Evolutionary conservation across 768 basidiomycete species (phyloP).

Genomic region (Amanita pallidorosea): DNA sequence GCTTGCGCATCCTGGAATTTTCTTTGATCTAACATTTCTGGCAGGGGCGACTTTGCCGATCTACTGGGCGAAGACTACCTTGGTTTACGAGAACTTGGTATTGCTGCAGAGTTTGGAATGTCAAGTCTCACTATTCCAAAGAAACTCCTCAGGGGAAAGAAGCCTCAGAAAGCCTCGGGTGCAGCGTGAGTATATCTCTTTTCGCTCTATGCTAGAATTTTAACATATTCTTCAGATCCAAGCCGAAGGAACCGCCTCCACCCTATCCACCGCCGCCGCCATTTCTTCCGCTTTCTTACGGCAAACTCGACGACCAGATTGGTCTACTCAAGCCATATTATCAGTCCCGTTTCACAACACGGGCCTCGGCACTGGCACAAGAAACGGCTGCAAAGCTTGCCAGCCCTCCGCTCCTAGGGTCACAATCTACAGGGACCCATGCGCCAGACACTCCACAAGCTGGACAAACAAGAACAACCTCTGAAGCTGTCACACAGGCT

Average conservation of each 20-base stretch:
- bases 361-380: constrained; percentile 18
- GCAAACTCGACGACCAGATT: constrained; percentile 67
- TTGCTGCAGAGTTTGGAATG: constrained; percentile 77
- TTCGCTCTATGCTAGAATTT: not conserved
- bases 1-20: constrained; percentile 4
- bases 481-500: constrained; percentile 3
- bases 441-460: not conserved
- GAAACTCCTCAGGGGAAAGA: constrained; percentile 61
- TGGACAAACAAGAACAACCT: not conserved
- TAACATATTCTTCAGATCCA: constrained; percentile 28
- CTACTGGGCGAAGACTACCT: constrained; percentile 89
- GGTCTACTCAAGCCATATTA: constrained; percentile 78
- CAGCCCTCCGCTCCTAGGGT: constrained; percentile 6
- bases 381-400: constrained; percentile 8
- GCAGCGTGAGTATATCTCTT: constrained; percentile 31
- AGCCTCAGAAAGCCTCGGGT: constrained; percentile 27
- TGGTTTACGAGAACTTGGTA: constrained; percentile 78
- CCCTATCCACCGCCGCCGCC: constrained; percentile 82
- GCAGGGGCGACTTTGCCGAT: constrained; percentile 79
- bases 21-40: not conserved
- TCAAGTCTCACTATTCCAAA: constrained; percentile 72
- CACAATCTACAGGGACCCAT: not conserved
- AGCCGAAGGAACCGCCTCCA: constrained; percentile 64
- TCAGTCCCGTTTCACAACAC: constrained; percentile 37
- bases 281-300: constrained; percentile 60